These are phyloP conservation scores for Zygosaccharomyces bisporus DNA, from an alignment of 805 yeast genomes.

Conservation along the genomic window DNA sequence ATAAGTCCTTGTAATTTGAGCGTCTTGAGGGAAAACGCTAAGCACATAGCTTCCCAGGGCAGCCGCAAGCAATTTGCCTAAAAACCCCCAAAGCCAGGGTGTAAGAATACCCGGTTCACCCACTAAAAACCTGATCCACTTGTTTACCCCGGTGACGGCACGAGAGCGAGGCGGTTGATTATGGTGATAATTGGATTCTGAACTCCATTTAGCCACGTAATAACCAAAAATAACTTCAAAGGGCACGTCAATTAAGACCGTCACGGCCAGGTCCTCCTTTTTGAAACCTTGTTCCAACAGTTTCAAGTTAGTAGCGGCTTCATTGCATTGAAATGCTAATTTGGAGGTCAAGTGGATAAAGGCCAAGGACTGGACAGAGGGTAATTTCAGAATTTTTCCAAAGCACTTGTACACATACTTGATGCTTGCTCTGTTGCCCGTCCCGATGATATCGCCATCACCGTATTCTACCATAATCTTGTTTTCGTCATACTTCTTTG, in stretches of 20 bases:
- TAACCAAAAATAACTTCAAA: constrained; percentile 94
- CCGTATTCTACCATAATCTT: constrained; percentile 19
- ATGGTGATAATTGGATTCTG: constrained; percentile 42
- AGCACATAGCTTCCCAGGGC: constrained; percentile 70
- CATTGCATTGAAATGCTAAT: constrained; percentile 92
- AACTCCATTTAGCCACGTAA: constrained; percentile 92
- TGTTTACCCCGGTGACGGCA: constrained; percentile 13
- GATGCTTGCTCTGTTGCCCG: constrained; percentile 37
- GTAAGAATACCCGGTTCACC: constrained; percentile 54
- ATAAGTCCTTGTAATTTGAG: constrained; percentile 47
- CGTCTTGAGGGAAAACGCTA: constrained; percentile 58
- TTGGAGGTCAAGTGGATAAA: constrained; percentile 75
- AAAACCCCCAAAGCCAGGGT: constrained; percentile 88
- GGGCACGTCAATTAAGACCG: constrained; percentile 92
- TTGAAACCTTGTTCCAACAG: constrained; percentile 86
- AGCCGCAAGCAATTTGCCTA: constrained; percentile 79
- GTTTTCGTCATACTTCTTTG: constrained; percentile 20
- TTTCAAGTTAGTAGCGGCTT: constrained; percentile 90
- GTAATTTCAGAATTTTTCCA: constrained; percentile 62
- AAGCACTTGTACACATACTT: constrained; percentile 58
- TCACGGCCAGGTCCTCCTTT: constrained; percentile 88
- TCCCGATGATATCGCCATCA: constrained; percentile 31
- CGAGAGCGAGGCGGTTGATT: constrained; percentile 13
- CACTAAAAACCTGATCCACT: constrained; percentile 18
- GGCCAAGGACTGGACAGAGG: constrained; percentile 70